Evolutionary conservation across 108 stramenopile genomes (phyloP).

Genomic region (Discostella stelligeroides): DNA sequence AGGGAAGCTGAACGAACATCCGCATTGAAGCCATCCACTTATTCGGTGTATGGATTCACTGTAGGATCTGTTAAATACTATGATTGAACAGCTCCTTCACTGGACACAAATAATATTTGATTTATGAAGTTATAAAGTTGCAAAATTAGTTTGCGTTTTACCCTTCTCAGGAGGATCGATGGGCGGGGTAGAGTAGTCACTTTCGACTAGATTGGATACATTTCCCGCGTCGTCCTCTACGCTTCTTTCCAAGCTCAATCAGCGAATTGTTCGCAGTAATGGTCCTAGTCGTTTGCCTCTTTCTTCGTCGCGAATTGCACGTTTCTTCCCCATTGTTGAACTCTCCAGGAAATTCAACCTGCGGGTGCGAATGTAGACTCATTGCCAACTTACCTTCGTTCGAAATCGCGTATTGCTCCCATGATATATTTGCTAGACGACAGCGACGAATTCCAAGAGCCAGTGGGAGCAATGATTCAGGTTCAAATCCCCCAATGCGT

Average conservation of each 20-base stretch:
- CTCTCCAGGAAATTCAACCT: not conserved
- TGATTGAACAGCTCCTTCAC: no score
- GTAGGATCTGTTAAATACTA: no score
- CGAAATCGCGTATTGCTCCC: constrained; percentile 46
- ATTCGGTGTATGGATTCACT: no score
- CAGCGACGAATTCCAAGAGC: constrained; percentile 45
- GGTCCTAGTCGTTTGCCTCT: constrained; percentile 26
- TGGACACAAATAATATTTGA: not conserved
- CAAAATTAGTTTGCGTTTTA: no score
- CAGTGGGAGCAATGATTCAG: constrained; percentile 46
- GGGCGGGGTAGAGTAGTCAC: not conserved
- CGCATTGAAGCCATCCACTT: no score
- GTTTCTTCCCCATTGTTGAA: not conserved
- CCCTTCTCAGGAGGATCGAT: no score
- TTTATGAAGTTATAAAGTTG: not conserved
- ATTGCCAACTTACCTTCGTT: constrained; percentile 24
- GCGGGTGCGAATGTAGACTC: constrained; percentile 11
- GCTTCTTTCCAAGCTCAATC: constrained; percentile 35
- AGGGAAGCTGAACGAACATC: constrained; percentile 48
- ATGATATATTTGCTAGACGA: constrained; percentile 18
- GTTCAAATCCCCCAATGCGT: constrained; percentile 50
- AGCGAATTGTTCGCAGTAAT: not conserved
- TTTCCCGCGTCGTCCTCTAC: constrained; percentile 35
- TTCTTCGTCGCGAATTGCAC: not conserved
- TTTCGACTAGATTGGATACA: not conserved